Percentiles rank a stretch among this genome's conserved stretches.
These are phyloP conservation scores for Vigna unguiculata DNA, from an alignment of 306 rosid genomes.

Conservation along the genomic window DNA sequence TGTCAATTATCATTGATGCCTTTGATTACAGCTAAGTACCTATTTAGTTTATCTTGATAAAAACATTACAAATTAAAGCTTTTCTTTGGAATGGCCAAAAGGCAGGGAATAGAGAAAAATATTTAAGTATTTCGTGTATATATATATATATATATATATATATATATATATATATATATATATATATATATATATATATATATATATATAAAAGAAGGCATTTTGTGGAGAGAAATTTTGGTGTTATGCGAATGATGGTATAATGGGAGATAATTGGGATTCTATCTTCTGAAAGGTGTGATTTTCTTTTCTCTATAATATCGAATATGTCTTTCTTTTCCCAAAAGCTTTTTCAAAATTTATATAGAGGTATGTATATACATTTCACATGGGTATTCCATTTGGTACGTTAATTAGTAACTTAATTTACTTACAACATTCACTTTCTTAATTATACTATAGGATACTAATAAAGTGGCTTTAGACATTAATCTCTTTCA, in stretches of 20 bases:
- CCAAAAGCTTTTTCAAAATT: background rate
- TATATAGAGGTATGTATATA: too few species aligned
- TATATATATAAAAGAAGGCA: conserved; percentile 41
- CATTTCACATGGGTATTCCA: background rate
- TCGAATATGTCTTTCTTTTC: background rate
- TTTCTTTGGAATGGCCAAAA: background rate
- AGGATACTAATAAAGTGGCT: too few species aligned
- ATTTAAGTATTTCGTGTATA: conserved; percentile 10
- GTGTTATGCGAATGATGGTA: conserved; percentile 28
- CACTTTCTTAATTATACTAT: too few species aligned
- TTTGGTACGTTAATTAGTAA: background rate
- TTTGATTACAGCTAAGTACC: background rate
- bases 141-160: too few species aligned
- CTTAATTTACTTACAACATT: background rate
- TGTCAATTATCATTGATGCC: background rate
- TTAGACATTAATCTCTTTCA: too few species aligned
- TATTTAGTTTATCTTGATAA: background rate
- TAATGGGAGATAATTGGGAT: conserved; percentile 41
- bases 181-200: too few species aligned
- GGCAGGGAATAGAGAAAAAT: conserved; percentile 18
- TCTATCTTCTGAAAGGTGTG: conserved; percentile 39
- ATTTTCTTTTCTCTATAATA: background rate
- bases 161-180: too few species aligned
- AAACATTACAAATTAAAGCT: background rate
- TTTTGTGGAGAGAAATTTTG: conserved; percentile 4